phyloP scores from a whole-genome alignment of 441 rosid species.

The Adansonia gregorii region DNA sequence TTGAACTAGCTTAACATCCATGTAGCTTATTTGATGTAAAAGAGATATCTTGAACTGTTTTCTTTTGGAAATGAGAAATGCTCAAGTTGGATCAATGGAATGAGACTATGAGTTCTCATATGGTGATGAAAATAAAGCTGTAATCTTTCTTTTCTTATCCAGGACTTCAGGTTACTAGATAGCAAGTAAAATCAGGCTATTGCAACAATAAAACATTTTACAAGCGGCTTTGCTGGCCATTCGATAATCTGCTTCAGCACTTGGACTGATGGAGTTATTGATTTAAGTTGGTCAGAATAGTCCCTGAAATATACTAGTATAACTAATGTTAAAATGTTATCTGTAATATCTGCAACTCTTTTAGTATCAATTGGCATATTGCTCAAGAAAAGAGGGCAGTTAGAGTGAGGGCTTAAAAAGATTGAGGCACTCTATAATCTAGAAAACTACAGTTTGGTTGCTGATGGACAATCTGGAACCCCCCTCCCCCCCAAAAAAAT shows the following conservation, averaged over 20 bases:
- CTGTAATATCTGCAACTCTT: conserved; percentile 18
- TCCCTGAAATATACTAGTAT: neutral
- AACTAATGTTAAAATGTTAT: conserved; percentile 20
- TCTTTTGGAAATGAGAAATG: conserved; percentile 12
- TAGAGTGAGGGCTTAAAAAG: neutral
- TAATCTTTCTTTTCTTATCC: conserved; percentile 18
- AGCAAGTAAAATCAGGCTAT: conserved; percentile 9
- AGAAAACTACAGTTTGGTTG: neutral
- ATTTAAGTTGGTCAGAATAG: neutral
- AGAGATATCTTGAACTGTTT: conserved; percentile 20
- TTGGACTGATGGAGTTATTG: conserved; percentile 2
- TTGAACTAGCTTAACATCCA: conserved; percentile 8
- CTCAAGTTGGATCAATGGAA: conserved; percentile 3
- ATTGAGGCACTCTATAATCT: neutral
- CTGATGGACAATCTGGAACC: neutral
- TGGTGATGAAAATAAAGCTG: neutral
- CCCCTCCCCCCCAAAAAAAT: no score
- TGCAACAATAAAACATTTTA: conserved; percentile 13
- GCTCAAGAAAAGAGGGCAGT: neutral
- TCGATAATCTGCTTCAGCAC: conserved; percentile 2
- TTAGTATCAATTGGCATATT: neutral
- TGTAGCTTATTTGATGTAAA: conserved; percentile 16
- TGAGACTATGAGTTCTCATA: conserved; percentile 16
- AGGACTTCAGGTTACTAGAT: neutral
- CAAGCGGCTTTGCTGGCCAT: conserved; percentile 18